phyloP scores from a whole-genome alignment of 495 filamentous ascomycete genomes.

The Tuber borchii region DNA sequence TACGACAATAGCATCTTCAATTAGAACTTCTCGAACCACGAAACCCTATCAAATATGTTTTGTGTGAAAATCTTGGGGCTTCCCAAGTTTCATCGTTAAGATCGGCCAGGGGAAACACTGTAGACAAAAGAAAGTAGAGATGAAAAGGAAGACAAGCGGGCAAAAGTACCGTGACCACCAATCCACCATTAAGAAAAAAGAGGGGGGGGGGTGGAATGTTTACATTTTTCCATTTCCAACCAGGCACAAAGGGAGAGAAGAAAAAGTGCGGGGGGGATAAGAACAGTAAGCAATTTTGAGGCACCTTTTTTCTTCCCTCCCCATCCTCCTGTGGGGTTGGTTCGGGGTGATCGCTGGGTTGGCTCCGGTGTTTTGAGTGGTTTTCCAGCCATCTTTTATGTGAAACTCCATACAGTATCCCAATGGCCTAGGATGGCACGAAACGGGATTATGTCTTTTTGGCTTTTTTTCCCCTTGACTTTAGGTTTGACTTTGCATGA shows the following conservation, averaged over 20 bases:
- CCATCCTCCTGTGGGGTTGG: conserved; percentile 11
- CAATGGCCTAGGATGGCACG: not conserved
- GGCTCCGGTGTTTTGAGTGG: conserved; percentile 11
- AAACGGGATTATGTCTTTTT: not conserved
- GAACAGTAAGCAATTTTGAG: not conserved
- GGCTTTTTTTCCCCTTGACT: not conserved
- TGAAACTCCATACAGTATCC: conserved; percentile 18
- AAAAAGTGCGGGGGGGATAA: not conserved
- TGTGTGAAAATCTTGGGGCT: not conserved
- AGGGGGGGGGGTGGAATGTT: not conserved
- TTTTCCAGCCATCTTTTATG: conserved; percentile 20
- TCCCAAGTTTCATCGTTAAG: not conserved
- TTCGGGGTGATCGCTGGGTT: conserved; percentile 17
- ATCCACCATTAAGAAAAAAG: not conserved
- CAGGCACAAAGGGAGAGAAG: not conserved
- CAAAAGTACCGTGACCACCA: not conserved
- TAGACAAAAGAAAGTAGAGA: not conserved
- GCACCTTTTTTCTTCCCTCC: conserved; percentile 3
- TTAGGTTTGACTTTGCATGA: not conserved
- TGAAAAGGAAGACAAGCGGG: not conserved
- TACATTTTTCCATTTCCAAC: conserved; percentile 1
- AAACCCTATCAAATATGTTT: not conserved
- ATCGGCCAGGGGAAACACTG: not conserved
- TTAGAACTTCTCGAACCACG: not conserved
- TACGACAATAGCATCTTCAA: not conserved